These are phyloP conservation scores for Priceomyces haplophilus DNA, from an alignment of 805 yeast species.

Conservation along the genomic window DNA sequence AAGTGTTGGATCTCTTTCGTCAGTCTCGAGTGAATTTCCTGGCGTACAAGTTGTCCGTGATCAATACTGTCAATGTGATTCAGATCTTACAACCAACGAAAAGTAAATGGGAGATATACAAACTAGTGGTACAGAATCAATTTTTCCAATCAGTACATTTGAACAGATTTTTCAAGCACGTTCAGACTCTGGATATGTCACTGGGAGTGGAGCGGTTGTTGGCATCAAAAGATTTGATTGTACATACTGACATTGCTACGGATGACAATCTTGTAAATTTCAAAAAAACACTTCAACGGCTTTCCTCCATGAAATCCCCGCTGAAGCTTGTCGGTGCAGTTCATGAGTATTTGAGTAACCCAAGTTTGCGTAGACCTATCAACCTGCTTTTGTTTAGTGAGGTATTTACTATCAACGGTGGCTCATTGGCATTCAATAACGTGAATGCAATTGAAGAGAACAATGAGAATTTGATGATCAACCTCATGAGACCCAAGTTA, in stretches of 20 bases:
- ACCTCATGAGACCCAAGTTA: slow-evolving; percentile 34
- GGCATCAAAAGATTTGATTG: slow-evolving; percentile 2
- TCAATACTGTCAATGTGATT: slow-evolving; percentile 25
- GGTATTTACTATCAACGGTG: slow-evolving; percentile 30
- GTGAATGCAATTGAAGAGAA: slow-evolving; percentile 42
- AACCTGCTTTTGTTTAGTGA: slow-evolving; percentile 30
- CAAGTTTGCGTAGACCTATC: slow-evolving; percentile 9
- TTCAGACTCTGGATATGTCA: slow-evolving; percentile 3
- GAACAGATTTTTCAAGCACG: slow-evolving; percentile 17
- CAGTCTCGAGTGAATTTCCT: slow-evolving; percentile 18
- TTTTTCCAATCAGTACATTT: slow-evolving; percentile 24
- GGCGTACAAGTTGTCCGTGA: slow-evolving; percentile 22
- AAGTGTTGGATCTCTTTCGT: slow-evolving; percentile 12
- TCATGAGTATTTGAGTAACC: slow-evolving; percentile 3
- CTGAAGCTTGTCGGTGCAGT: background rate
- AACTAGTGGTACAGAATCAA: slow-evolving; percentile 26
- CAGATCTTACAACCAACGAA: slow-evolving; percentile 16
- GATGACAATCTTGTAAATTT: slow-evolving; percentile 4
- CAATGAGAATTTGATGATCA: slow-evolving; percentile 36
- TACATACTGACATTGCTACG: background rate
- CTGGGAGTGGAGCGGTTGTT: slow-evolving; percentile 4
- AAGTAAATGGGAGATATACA: slow-evolving; percentile 31
- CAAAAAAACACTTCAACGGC: background rate
- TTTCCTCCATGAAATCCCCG: too few relatives aligned
- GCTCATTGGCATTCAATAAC: slow-evolving; percentile 14